A percentile compares a stretch with the other conserved stretches of the same genome.
These are phyloP conservation scores for Cyamopsis tetragonoloba DNA, from an alignment of 306 rosid genomes.

Conservation along the genomic window DNA sequence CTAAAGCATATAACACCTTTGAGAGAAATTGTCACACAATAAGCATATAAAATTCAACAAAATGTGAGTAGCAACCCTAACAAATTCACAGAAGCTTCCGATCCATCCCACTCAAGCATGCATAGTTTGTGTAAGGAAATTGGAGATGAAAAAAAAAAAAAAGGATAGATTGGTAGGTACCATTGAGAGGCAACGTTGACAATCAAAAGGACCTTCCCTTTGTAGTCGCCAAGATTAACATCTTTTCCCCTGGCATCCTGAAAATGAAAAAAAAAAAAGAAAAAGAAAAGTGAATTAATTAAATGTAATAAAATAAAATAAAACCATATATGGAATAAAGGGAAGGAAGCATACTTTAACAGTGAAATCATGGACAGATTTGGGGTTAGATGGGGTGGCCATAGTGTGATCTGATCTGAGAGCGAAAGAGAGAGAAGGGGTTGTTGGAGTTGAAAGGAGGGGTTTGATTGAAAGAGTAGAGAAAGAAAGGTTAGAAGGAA, in stretches of 20 bases:
- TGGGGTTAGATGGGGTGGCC: slow-evolving; percentile 52
- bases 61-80: neutral
- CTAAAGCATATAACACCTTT: neutral
- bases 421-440: neutral
- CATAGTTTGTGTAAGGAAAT: neutral
- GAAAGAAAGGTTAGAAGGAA: neutral
- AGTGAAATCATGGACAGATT: slow-evolving; percentile 62
- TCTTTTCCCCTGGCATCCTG: slow-evolving; percentile 92
- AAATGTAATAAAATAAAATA: neutral
- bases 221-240: slow-evolving; percentile 77
- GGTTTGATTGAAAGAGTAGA: slow-evolving; percentile 14
- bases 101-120: neutral
- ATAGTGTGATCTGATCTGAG: slow-evolving; percentile 41
- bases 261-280: neutral
- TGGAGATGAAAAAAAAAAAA: neutral
- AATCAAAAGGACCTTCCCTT: slow-evolving; percentile 81
- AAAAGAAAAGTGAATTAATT: too few species aligned
- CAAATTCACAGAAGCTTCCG: neutral
- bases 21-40: neutral
- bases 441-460: neutral
- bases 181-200: slow-evolving; percentile 99
- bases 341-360: slow-evolving; percentile 41
- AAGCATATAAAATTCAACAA: neutral
- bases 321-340: neutral
- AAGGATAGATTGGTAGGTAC: slow-evolving; percentile 31